Evolutionary conservation across 2,329 filamentous ascomycete genomes (phyloP).

Genomic region (Huntiella decipiens): DNA sequence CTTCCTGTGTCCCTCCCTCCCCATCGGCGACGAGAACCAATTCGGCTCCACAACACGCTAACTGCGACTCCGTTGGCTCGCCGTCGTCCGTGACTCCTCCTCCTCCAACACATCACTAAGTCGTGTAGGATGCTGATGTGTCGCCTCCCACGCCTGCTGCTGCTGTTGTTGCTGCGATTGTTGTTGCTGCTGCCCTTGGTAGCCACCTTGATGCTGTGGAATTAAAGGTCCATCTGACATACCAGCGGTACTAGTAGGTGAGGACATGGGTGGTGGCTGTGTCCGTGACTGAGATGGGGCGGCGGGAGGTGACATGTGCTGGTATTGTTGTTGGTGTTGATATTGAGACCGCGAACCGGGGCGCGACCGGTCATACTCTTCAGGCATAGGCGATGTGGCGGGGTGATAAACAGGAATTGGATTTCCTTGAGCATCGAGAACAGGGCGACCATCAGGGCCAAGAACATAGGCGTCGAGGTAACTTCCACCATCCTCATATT

Average conservation of each 20-base stretch:
- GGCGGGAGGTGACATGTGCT: constrained; percentile 1
- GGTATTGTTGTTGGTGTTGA: constrained; percentile 6
- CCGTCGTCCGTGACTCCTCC: constrained; percentile 61
- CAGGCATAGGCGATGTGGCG: constrained; percentile 3
- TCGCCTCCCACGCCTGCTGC: constrained; percentile 23
- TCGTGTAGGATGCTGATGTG: constrained; percentile 73
- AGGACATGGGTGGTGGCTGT: constrained; percentile 2
- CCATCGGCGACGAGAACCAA: no score
- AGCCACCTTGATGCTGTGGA: neutral
- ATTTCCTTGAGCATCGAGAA: constrained; percentile 15
- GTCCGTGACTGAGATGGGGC: constrained; percentile 15
- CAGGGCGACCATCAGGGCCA: constrained; percentile 13
- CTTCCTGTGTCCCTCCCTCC: no score
- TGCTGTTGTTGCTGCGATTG: no score
- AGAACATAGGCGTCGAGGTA: constrained; percentile 15
- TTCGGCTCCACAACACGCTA: neutral
- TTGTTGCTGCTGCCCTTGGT: neutral
- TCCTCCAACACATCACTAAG: constrained; percentile 78
- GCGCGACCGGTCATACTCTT: constrained; percentile 15
- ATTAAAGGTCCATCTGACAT: constrained; percentile 2
- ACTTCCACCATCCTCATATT: neutral
- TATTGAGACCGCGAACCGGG: constrained; percentile 21
- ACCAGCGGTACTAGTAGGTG: constrained; percentile 3
- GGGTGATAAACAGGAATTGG: constrained; percentile 8
- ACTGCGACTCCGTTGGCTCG: constrained; percentile 38